These are phyloP conservation scores for Piloderma croceum DNA, from an alignment of 768 basidiomycete genomes.

Conservation along the genomic window DNA sequence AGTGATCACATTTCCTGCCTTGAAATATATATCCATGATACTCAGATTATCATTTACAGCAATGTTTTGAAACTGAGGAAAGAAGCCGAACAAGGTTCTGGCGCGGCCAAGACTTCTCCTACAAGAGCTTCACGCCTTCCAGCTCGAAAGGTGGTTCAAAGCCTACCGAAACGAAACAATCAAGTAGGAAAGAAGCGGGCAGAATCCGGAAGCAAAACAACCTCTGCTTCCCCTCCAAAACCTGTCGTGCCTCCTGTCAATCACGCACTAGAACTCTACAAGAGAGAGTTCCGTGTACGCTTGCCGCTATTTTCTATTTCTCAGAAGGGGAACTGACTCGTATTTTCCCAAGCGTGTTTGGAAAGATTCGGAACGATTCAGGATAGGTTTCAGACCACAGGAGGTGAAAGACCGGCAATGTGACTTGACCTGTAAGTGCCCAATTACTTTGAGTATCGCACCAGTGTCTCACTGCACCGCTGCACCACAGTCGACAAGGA, in stretches of 20 bases:
- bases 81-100: slow-evolving; percentile 19
- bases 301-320: not conserved
- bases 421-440: slow-evolving; percentile 3
- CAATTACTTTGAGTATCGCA: slow-evolving; percentile 10
- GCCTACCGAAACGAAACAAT: slow-evolving; percentile 3
- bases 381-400: slow-evolving; percentile 2
- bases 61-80: slow-evolving; percentile 45
- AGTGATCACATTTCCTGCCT: slow-evolving; percentile 19
- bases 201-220: not conserved
- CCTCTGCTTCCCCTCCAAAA: slow-evolving; percentile 4
- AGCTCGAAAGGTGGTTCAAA: not conserved
- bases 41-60: too few relatives aligned
- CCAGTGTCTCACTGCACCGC: slow-evolving; percentile 3
- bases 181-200: slow-evolving; percentile 10
- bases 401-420: not conserved
- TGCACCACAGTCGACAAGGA: not conserved
- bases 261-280: slow-evolving; percentile 3
- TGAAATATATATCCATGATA: slow-evolving; percentile 1
- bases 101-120: slow-evolving; percentile 5
- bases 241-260: slow-evolving; percentile 8
- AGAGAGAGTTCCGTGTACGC: slow-evolving; percentile 9
- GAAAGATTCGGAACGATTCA: slow-evolving; percentile 1
- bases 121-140: not conserved
- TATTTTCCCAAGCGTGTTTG: not conserved
- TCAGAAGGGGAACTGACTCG: not conserved